phyloP scores from a whole-genome alignment of 257 asterid genomes.

The Nicotiana knightiana region DNA sequence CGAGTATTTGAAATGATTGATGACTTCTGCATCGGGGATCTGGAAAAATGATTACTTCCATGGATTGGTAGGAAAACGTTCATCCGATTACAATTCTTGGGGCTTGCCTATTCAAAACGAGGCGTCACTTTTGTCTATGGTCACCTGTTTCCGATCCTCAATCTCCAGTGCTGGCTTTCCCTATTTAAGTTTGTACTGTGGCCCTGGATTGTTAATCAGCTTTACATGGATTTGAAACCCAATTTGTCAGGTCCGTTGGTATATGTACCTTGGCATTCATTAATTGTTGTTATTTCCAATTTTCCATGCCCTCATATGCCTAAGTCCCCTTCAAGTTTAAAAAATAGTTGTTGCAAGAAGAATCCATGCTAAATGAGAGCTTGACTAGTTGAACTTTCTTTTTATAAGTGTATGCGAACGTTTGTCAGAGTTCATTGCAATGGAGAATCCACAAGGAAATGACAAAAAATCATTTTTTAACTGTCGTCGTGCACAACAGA shows the following conservation, averaged over 20 bases:
- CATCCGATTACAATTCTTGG: not conserved
- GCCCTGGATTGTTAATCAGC: not conserved
- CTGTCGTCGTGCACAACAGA: not conserved
- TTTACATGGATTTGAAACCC: not conserved
- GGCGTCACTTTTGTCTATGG: not conserved
- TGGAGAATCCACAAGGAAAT: too few species aligned
- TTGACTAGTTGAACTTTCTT: too few species aligned
- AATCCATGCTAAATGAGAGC: too few species aligned
- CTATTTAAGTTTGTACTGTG: not conserved
- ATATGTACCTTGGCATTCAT: not conserved
- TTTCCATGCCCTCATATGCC: not conserved
- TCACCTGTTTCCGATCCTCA: not conserved
- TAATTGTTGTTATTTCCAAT: not conserved
- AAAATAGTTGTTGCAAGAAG: too few species aligned
- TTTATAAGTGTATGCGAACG: too few species aligned
- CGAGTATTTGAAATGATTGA: constrained; percentile 88
- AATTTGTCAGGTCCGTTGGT: not conserved
- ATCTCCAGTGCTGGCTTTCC: not conserved
- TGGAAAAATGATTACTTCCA: constrained; percentile 29
- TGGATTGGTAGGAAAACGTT: constrained; percentile 2
- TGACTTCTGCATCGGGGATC: constrained; percentile 68
- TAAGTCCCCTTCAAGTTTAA: too few species aligned
- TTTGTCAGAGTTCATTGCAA: too few species aligned
- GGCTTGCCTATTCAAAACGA: not conserved
- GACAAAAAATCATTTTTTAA: too few species aligned